Evolutionary conservation across 2,329 filamentous ascomycete genomes (phyloP).

Genomic region (Leptosphaerulina australis): DNA sequence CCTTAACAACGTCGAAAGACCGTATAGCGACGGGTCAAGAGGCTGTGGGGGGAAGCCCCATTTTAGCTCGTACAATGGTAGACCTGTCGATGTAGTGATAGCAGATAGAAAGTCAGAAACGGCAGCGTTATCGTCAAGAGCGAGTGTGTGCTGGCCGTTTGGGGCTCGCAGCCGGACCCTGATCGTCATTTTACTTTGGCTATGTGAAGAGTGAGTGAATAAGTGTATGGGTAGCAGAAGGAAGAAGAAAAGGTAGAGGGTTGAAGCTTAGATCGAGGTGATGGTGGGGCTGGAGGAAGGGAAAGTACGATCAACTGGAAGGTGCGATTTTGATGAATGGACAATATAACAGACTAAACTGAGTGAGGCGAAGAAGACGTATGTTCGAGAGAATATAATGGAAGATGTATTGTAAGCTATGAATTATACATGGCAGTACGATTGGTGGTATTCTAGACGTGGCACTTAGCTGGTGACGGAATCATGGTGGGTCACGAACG

Average conservation of each 20-base stretch:
- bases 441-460: slow-evolving; percentile 19
- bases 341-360: neutral
- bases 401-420: slow-evolving; percentile 7
- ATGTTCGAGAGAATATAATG: neutral
- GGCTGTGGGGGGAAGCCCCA: slow-evolving; percentile 81
- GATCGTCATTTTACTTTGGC: slow-evolving; percentile 58
- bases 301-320: slow-evolving; percentile 11
- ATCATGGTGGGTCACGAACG: slow-evolving; percentile 19
- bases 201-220: neutral
- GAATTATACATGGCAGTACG: neutral
- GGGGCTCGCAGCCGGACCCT: slow-evolving; percentile 77
- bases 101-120: slow-evolving; percentile 65
- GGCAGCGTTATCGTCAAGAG: slow-evolving; percentile 70
- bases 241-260: neutral
- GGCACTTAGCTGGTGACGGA: slow-evolving; percentile 31
- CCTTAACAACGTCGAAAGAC: slow-evolving; percentile 56
- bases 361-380: no score
- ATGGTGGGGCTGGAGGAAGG: slow-evolving; percentile 8
- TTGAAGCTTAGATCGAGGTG: neutral
- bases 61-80: slow-evolving; percentile 75
- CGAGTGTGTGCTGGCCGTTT: slow-evolving; percentile 71
- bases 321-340: slow-evolving; percentile 8
- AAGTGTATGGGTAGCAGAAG: slow-evolving; percentile 26
- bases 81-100: slow-evolving; percentile 68
- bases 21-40: slow-evolving; percentile 64